phyloP scores from a whole-genome alignment of 169 alveolate species.

The Cystoisospora suis region DNA sequence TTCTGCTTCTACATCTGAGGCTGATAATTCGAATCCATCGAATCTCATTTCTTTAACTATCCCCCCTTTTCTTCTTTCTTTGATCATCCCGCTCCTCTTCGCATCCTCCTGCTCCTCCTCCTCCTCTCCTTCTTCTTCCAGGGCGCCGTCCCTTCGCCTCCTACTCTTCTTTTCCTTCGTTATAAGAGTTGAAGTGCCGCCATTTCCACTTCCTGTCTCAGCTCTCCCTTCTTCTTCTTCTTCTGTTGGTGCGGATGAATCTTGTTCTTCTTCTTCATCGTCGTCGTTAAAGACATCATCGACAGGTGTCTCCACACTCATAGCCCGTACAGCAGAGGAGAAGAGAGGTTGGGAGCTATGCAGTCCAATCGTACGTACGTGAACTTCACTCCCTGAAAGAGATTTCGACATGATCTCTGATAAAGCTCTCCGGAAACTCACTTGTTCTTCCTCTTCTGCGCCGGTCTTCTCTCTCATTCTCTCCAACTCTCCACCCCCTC shows the following conservation, averaged over 20 bases:
- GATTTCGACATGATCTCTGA: slow-evolving; percentile 1
- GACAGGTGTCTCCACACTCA: background rate
- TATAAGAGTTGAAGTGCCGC: too few species aligned
- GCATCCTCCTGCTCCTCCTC: too few species aligned
- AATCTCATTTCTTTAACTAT: background rate
- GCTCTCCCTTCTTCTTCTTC: too few species aligned
- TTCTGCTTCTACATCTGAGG: background rate
- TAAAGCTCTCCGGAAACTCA: background rate
- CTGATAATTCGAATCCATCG: background rate
- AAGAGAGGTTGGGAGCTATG: slow-evolving; percentile 1
- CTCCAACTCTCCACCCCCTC: too few species aligned
- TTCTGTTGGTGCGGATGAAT: too few species aligned
- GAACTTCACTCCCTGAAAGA: background rate
- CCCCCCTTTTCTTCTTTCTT: background rate
- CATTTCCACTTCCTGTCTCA: too few species aligned
- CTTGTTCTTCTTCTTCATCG: background rate
- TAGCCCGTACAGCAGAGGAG: background rate
- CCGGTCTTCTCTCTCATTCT: too few species aligned
- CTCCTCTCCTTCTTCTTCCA: background rate
- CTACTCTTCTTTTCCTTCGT: background rate
- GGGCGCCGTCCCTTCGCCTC: background rate
- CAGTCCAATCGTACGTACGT: background rate
- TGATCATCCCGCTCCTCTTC: too few species aligned
- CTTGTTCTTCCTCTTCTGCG: too few species aligned
- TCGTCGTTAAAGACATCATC: background rate